Conservation (phyloP, 352 stramenopile genomes). For the Phytophthora parvispora region DNA sequence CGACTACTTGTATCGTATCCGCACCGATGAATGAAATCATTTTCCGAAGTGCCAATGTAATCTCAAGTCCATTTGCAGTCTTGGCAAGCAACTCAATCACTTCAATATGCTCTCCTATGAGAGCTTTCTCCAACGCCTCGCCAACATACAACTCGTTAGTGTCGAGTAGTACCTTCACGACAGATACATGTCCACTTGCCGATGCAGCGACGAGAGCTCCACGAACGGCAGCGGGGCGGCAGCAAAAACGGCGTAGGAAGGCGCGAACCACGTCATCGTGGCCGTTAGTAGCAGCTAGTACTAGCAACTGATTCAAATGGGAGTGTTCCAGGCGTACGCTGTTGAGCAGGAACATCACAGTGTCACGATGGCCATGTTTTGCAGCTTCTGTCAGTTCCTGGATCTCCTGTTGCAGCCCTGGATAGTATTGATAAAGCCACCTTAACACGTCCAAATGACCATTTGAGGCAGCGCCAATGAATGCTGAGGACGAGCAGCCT, state of each 20-base stretch:
- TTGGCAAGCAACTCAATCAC: not conserved
- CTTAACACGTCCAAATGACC: constrained; percentile 1
- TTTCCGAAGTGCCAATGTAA: not conserved
- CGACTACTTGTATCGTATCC: not conserved
- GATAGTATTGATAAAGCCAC: not conserved
- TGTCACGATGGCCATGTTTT: not conserved
- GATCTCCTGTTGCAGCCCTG: not conserved
- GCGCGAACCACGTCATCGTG: not conserved
- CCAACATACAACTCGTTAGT: not conserved
- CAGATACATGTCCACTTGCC: not conserved
- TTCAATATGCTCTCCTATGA: not conserved
- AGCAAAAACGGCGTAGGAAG: not conserved
- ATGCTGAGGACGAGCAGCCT: constrained; percentile 7
- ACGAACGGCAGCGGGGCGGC: no score
- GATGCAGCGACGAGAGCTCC: not conserved
- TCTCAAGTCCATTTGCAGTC: not conserved
- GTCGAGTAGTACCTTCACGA: not conserved
- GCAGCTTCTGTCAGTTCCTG: not conserved
- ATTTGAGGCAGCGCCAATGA: not conserved
- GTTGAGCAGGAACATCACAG: not conserved
- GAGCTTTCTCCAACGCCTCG: not conserved
- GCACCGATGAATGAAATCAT: not conserved
- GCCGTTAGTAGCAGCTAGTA: not conserved
- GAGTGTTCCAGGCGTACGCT: not conserved
- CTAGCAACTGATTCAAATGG: not conserved